Evolutionary conservation across 768 basidiomycete species (phyloP), one percentile per base, ranked within the genome.

Genomic region (Collybiopsis luxurians): DNA sequence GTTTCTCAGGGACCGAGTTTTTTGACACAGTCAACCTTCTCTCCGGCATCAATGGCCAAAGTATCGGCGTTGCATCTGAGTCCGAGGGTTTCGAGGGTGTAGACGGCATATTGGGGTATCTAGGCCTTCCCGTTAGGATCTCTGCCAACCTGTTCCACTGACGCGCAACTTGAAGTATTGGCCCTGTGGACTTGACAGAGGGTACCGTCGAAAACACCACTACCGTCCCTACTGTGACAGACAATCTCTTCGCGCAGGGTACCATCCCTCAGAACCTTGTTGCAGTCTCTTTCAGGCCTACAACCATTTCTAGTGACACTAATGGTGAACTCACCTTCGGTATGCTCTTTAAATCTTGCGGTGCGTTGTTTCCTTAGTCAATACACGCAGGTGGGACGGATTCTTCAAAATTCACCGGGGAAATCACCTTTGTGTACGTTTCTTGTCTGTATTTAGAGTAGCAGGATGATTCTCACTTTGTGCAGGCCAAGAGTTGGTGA

Each of bases 31-130:
- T 89, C 40, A 76, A 77, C 1, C 70, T 89, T 51, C 74, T 76
- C 13, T 43, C 66, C 21, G 76, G 75, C 50, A 79, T 89, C 53
- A 54, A 70, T 11, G 47, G 65, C 4, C 87, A 89, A 63, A 85
- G 84, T 12, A 86, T 89, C 51, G 87, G 86, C 63, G 85, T 83
- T 49, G 85, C 87, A 15, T 65, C 71, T 2, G 64, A 21, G 0
- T 74, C 80, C 0, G 21, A 50, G 1, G 86, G 79, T 4, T 80
- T 81, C 63, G 27, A 58, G 0, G 81, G 78, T 42, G 74, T 81
- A 19, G 87, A 88, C 61, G 86, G 86, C 11, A 87, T 88, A 58
- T 60, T 87, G 21, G 86, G 86, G 84, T 86, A n/a, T n/a, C n/a
- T n/a, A n/a, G n/a, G n/a, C n/a, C n/a, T n/a, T n/a, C n/a, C 2